phyloP scores from a whole-genome alignment of 306 rosid genomes.

The Styphnolobium japonicum region DNA sequence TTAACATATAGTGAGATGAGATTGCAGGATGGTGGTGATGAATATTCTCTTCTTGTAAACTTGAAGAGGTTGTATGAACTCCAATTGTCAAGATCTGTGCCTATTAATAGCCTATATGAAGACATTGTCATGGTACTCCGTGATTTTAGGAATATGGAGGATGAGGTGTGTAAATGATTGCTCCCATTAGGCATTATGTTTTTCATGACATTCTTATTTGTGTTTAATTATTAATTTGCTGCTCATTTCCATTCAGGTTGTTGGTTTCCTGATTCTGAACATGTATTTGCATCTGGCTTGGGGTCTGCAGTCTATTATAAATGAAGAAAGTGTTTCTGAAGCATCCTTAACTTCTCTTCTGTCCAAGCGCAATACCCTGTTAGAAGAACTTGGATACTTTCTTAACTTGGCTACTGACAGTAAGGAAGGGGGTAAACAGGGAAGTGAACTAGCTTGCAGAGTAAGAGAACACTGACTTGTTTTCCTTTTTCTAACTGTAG shows the following conservation, averaged over 20 bases:
- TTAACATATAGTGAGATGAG: slow-evolving; percentile 26
- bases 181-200: slow-evolving; percentile 22
- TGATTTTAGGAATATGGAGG: slow-evolving; percentile 63
- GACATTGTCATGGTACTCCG: slow-evolving; percentile 67
- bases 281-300: slow-evolving; percentile 68
- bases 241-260: slow-evolving; percentile 58
- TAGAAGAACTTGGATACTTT: slow-evolving; percentile 64
- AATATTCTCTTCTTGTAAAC: slow-evolving; percentile 94
- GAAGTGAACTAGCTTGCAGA: slow-evolving; percentile 75
- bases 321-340: slow-evolving; percentile 53
- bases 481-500: slow-evolving; percentile 16
- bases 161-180: slow-evolving; percentile 61
- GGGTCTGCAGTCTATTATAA: slow-evolving; percentile 58
- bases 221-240: slow-evolving; percentile 33
- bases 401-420: slow-evolving; percentile 53
- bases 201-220: not conserved
- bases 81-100: slow-evolving; percentile 68
- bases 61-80: slow-evolving; percentile 89
- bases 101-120: slow-evolving; percentile 56
- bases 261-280: slow-evolving; percentile 80
- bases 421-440: slow-evolving; percentile 44
- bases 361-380: slow-evolving; percentile 57
- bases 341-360: slow-evolving; percentile 59
- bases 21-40: slow-evolving; percentile 94
- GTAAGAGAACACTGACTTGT: slow-evolving; percentile 48